Conservation (phyloP, 1,284 basidiomycete species). For the Phaffia rhodozyma region DNA sequence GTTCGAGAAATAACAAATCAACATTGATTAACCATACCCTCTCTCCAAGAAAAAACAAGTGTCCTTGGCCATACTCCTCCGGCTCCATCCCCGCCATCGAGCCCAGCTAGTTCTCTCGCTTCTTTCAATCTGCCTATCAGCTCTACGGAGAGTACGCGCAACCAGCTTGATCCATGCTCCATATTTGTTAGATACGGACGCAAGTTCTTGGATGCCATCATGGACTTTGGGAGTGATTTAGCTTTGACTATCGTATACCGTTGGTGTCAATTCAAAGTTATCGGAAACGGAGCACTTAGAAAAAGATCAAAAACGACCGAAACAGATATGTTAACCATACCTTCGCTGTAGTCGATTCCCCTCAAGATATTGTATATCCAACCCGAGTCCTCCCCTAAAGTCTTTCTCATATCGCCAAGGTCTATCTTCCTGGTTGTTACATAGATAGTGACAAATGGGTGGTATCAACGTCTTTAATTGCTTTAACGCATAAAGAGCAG, state of each 20-base stretch:
- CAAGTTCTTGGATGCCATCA: constrained; percentile 87
- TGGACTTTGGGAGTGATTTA: constrained; percentile 71
- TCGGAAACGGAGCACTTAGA: background rate
- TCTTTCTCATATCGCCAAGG: constrained; percentile 40
- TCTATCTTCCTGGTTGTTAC: constrained; percentile 31
- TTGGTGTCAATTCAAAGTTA: background rate
- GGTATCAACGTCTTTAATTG: too few relatives aligned
- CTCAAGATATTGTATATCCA: constrained; percentile 76
- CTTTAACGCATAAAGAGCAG: background rate
- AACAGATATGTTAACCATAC: constrained; percentile 38
- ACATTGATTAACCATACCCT: constrained; percentile 41
- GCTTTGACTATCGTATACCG: constrained; percentile 54
- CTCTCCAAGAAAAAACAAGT: constrained; percentile 61
- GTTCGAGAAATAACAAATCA: constrained; percentile 38
- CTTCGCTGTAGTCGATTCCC: constrained; percentile 81
- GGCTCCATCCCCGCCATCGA: constrained; percentile 29
- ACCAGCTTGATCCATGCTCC: constrained; percentile 74
- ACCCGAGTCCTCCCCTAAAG: constrained; percentile 46
- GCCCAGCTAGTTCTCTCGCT: constrained; percentile 40
- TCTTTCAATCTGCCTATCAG: constrained; percentile 72
- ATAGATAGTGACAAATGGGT: too few relatives aligned
- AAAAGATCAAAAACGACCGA: background rate
- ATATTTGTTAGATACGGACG: constrained; percentile 59
- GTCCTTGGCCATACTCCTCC: constrained; percentile 80
- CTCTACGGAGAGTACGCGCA: constrained; percentile 79